These are phyloP conservation scores for Ophiostoma piceae DNA, from an alignment of 2,329 filamentous ascomycete species.

Conservation along the genomic window DNA sequence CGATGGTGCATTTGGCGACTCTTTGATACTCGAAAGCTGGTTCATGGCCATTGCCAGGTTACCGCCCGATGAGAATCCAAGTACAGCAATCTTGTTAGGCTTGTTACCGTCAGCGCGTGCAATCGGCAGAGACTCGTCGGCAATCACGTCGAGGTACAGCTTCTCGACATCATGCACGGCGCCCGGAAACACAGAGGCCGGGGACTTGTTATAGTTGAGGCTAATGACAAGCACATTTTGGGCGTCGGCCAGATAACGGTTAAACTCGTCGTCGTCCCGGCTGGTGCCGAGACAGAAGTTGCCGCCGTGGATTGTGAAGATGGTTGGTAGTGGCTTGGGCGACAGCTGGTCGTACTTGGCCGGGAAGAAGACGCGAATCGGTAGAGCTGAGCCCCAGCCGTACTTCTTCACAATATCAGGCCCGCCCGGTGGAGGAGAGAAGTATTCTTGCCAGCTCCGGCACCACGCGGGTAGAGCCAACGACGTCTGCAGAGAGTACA, in stretches of 20 bases:
- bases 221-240: not conserved
- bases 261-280: not conserved
- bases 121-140: not conserved
- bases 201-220: not conserved
- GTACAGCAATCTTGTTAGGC: not conserved
- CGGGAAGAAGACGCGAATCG: not conserved
- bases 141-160: not conserved
- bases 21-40: not conserved
- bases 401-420: not conserved
- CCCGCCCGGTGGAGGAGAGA: not conserved
- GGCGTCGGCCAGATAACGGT: not conserved
- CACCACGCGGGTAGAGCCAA: not conserved
- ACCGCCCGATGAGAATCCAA: not conserved
- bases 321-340: not conserved
- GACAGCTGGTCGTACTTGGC: not conserved
- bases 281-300: not conserved
- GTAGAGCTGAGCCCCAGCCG: not conserved
- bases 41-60: not conserved
- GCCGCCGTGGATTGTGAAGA: constrained; percentile 3
- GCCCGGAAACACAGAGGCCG: not conserved
- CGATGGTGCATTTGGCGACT: not conserved
- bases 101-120: not conserved
- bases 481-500: not conserved
- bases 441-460: not conserved
- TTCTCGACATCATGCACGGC: constrained; percentile 4